Percentiles rank a stretch among this genome's conserved stretches.
Conservation (phyloP, 805 yeast genomes). For the Pichia eremophila region DNA sequence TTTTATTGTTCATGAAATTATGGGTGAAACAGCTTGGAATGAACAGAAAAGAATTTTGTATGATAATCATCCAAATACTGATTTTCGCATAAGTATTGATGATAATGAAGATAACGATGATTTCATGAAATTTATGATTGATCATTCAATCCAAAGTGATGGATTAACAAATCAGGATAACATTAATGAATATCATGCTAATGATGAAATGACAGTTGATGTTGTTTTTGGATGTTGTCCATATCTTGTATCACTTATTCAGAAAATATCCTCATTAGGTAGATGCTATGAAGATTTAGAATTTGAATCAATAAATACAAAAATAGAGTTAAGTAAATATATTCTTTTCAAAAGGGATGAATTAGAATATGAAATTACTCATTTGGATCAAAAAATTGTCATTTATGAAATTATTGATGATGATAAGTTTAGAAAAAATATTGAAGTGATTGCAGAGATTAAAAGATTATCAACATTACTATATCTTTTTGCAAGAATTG, state of each 20-base stretch:
- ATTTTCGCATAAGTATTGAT: not conserved
- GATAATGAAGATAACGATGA: not conserved
- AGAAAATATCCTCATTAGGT: constrained; percentile 29
- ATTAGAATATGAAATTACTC: constrained; percentile 19
- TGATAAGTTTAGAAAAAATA: constrained; percentile 13
- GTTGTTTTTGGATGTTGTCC: constrained; percentile 34
- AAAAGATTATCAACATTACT: constrained; percentile 28
- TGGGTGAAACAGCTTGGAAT: constrained; percentile 36
- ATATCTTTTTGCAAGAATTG: constrained; percentile 29
- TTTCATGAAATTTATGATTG: not conserved
- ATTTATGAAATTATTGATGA: constrained; percentile 9
- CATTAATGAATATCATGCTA: not conserved
- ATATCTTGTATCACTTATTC: constrained; percentile 27
- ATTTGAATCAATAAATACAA: constrained; percentile 14
- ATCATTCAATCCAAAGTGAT: not conserved
- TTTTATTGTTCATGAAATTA: constrained; percentile 33
- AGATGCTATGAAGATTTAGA: constrained; percentile 28
- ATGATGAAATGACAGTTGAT: constrained; percentile 27
- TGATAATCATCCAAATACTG: not conserved
- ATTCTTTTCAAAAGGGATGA: constrained; percentile 21
- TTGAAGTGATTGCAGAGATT: constrained; percentile 29
- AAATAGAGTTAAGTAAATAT: constrained; percentile 13
- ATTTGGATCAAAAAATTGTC: constrained; percentile 20
- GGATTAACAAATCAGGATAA: not conserved
- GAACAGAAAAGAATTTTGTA: constrained; percentile 11